Conservation (phyloP, 2,329 filamentous ascomycete genomes). For the Calonectria pseudoreteaudii region DNA sequence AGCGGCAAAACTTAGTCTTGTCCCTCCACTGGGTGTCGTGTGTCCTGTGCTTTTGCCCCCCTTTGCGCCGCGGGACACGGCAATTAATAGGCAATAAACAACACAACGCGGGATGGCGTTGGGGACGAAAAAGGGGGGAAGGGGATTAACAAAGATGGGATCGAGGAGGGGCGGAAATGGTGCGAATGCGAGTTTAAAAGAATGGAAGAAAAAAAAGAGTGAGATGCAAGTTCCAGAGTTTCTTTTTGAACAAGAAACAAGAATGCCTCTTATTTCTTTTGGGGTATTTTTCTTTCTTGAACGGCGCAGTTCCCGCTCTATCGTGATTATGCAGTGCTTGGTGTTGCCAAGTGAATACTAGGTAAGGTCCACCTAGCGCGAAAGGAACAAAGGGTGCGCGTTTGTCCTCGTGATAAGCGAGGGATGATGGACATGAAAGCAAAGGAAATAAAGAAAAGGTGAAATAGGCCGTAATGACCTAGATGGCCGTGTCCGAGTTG, state of each 20-base stretch:
- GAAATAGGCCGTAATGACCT: neutral
- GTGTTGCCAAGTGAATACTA: conserved; percentile 16
- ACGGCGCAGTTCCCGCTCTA: neutral
- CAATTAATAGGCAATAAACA: conserved; percentile 24
- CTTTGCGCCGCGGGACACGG: conserved; percentile 13
- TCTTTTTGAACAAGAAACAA: conserved; percentile 8
- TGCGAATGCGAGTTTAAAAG: conserved; percentile 1
- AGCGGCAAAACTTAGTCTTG: conserved; percentile 6
- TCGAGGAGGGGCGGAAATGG: conserved; percentile 16
- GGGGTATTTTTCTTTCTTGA: neutral
- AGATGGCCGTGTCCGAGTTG: neutral
- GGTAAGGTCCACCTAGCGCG: conserved; percentile 2
- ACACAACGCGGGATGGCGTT: conserved; percentile 9
- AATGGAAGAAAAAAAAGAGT: conserved; percentile 13
- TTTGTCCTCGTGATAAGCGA: conserved; percentile 8
- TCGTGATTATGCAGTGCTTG: conserved; percentile 5
- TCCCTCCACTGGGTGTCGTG: conserved; percentile 3
- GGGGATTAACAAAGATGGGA: conserved; percentile 16
- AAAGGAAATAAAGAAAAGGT: neutral
- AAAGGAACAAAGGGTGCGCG: conserved; percentile 1
- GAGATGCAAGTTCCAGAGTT: neutral
- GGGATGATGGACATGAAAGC: neutral
- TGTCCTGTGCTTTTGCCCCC: conserved; percentile 12
- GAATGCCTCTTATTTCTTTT: neutral
- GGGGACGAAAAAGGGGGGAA: conserved; percentile 14